Percentiles rank a stretch among this genome's conserved stretches.
Evolutionary conservation across 2,329 filamentous ascomycete genomes (phyloP).

Genomic region (Canariomyces notabilis): DNA sequence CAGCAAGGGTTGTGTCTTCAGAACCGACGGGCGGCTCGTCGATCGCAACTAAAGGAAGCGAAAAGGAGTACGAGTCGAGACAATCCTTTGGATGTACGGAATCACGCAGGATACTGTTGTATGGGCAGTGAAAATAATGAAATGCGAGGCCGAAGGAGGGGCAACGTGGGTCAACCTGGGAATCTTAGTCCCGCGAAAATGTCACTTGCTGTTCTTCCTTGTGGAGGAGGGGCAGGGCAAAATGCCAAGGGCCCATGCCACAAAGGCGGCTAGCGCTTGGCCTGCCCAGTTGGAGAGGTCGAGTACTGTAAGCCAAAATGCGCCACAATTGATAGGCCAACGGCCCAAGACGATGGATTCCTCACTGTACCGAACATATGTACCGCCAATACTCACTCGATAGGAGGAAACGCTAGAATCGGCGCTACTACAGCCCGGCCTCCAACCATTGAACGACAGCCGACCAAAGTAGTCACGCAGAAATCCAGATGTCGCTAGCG

Average conservation of each 20-base stretch:
- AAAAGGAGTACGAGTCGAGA: background rate
- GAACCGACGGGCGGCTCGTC: background rate
- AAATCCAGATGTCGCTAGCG: no score
- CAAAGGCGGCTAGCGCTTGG: constrained; percentile 6
- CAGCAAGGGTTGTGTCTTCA: background rate
- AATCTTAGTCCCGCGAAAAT: constrained; percentile 18
- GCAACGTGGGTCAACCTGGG: constrained; percentile 24
- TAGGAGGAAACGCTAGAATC: no score
- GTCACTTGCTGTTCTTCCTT: constrained; percentile 12
- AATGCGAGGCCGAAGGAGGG: constrained; percentile 18
- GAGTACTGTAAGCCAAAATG: constrained; percentile 20
- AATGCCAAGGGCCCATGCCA: constrained; percentile 12
- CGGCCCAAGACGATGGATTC: background rate
- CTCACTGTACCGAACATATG: no score
- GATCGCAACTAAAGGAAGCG: background rate
- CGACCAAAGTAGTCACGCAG: no score
- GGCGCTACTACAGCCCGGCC: no score
- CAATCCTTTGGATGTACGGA: constrained; percentile 5
- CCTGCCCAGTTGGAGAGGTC: no score
- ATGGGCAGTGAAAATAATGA: constrained; percentile 14
- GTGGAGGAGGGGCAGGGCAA: constrained; percentile 27
- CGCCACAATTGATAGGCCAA: constrained; percentile 23
- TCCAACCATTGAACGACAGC: no score
- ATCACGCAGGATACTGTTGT: constrained; percentile 6
- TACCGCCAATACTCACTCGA: no score